Evolutionary conservation across 306 rosid species (phyloP), one percentile per base, ranked within the genome.

Genomic region (Gleditsia sinensis): DNA sequence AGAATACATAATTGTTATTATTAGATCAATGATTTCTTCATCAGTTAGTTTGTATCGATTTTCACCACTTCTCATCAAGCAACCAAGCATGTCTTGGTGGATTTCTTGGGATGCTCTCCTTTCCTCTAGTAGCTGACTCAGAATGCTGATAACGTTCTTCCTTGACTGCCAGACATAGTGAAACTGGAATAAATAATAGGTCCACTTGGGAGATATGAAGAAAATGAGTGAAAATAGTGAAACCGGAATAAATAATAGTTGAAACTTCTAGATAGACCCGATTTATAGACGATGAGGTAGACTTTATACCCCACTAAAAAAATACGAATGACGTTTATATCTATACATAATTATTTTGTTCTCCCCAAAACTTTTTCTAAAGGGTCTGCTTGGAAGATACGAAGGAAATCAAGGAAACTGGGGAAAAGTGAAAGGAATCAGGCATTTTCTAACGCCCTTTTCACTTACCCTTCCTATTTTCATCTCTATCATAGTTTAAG

Each of bases 11-110:
- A 95, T 72, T 19, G 99, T 88, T 14, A 95, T 87, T 5, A 95
- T 85, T 14, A 82, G 87, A 87, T 95, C 99, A 60, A 92, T 90
- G 28, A 95, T 83, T 65, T 95, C 99, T 79, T 90, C 98, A 79
- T 95, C 96, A 28, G 58, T 82, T 19, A 95, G 83, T 64, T 77
- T 79, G 79, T 92, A 76, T 64, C 76, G 79, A 43, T 66, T 88
- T 23, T 83, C 97, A 12, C 90, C 95, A 27, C 37, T 83, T 77
- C 64, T 83, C 97, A 95, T 83, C 53, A 92, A 70, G 55, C 71
- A 67, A 23, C 79, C 87, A 74, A 95, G 96, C 92, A 95, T 88
- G 86, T 92, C 95, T 53, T 70, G 65, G 56, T 83, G 71, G 23
- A 24, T 72, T 89, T 93, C 88, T 55, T 80, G 10, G 23, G 92